Evolutionary conservation across 129 eudicot species (phyloP).

Genomic region (Flaveria sonorensis): DNA sequence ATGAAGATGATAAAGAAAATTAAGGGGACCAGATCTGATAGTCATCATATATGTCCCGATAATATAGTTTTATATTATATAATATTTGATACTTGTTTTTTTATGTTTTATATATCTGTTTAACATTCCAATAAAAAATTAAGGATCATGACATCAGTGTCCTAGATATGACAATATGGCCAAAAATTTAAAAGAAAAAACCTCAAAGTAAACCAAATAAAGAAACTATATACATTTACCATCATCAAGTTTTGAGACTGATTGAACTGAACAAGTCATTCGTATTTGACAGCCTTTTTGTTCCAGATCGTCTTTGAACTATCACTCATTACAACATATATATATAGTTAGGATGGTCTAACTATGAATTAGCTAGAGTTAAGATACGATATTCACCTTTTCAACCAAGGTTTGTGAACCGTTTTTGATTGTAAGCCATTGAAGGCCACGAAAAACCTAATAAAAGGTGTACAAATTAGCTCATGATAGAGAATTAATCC

Average conservation of each 20-base stretch:
- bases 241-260: conserved; percentile 49
- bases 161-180: too few species aligned
- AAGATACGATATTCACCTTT: conserved; percentile 41
- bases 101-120: too few species aligned
- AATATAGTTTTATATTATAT: too few species aligned
- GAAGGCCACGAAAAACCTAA: conserved; percentile 76
- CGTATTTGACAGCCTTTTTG: conserved; percentile 57
- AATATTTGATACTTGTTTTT: too few species aligned
- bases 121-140: too few species aligned
- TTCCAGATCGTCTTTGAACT: conserved; percentile 58
- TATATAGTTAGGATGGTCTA: not conserved
- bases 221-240: conserved; percentile 32
- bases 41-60: too few species aligned
- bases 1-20: too few species aligned
- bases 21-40: too few species aligned
- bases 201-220: too few species aligned
- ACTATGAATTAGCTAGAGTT: not conserved
- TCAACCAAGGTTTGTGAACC: conserved; percentile 64
- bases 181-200: too few species aligned
- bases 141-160: too few species aligned
- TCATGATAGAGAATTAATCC: not conserved
- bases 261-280: conserved; percentile 44
- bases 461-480: not conserved
- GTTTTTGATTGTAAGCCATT: conserved; percentile 71
- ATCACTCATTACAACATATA: not conserved